A percentile compares a stretch with the other conserved stretches of the same genome.
Conservation (phyloP, 257 asterid genomes). For the Schizonepeta tenuifolia region DNA sequence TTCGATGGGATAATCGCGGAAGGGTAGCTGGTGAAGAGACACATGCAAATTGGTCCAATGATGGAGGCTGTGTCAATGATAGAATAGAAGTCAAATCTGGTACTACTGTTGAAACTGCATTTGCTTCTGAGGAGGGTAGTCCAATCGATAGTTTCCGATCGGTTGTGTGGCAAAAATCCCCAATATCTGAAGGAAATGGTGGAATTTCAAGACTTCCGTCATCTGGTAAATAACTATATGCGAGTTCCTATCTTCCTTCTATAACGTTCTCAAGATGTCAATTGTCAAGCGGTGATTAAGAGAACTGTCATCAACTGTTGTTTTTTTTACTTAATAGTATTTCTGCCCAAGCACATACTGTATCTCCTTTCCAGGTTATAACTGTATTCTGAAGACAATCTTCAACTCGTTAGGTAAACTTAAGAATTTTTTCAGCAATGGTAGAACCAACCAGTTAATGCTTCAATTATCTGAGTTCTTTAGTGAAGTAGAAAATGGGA, state of each 20-base stretch:
- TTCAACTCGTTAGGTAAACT: conserved; percentile 20
- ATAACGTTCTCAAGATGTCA: not conserved
- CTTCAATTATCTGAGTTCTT: conserved; percentile 15
- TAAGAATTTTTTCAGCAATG: conserved; percentile 17
- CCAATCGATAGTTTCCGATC: conserved; percentile 77
- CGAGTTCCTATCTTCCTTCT: conserved; percentile 16
- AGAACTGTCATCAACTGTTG: conserved; percentile 18
- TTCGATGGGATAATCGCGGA: conserved; percentile 94
- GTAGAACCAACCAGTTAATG: not conserved
- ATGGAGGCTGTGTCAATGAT: conserved; percentile 51
- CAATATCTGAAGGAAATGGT: conserved; percentile 64
- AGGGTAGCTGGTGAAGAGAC: conserved; percentile 91
- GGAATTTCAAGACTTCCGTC: conserved; percentile 53
- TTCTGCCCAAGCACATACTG: not conserved
- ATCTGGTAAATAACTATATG: conserved; percentile 59
- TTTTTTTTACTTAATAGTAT: not conserved
- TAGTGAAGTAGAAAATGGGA: conserved; percentile 15
- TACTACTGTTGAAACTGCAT: conserved; percentile 57
- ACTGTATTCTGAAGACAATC: not conserved
- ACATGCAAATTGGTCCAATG: conserved; percentile 63
- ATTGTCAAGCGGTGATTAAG: conserved; percentile 21
- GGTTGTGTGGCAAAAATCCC: conserved; percentile 70
- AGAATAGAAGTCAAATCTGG: conserved; percentile 61
- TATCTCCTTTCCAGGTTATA: not conserved
- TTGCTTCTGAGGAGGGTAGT: conserved; percentile 84